Evolutionary conservation across 768 basidiomycete genomes (phyloP), one percentile per base, ranked within the genome.

Genomic region (Tubosaeta sp.): DNA sequence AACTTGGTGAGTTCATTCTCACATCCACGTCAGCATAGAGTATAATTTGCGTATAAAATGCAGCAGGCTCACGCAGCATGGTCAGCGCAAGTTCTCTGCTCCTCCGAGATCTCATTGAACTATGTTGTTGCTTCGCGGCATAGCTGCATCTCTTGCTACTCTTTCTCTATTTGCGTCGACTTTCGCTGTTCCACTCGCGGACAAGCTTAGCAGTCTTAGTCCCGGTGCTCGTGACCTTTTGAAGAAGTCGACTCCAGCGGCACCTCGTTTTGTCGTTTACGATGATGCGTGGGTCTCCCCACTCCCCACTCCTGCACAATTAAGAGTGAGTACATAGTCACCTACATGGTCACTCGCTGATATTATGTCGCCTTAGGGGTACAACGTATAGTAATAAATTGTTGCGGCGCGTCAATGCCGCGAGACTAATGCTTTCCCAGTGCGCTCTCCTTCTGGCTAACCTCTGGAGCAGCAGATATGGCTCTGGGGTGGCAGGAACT

Each of bases 231-330:
- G 47, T 30, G 52, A 44, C 27, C 29, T 60, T 9, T 29, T 57
- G 36, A 48, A 49, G 53, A 49, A 40, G 40, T 42, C 56, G 3
- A 46, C 50, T 4, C 71, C 72, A 3, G 72, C 73, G 21, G n/a
- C n/a, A n/a, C 82, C 82, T 22, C 75, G 78, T 59, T 84, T 69
- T 38, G 48, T 72, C 14, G 57, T 66, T 16, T 74, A 74, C 53
- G 64, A 65, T 43, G 74, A 75, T 45, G 56, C 62, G 21, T 81
- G 65, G 51, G 72, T 76, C 8, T 62, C 64, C 36, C 75, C 76
- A 2, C 60, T 62, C 19, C 82, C 83, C 2, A 59, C 68, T 4
- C 63, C 69, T 19, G 65, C 78, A 21, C 55, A 68, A 3, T 65
- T 84, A 50, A 60, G 66, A 51, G 80, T 80, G 57, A 38, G 59